Evolutionary conservation across 108 stramenopile species (phyloP).

Genomic region (Discostella stelligeroides): DNA sequence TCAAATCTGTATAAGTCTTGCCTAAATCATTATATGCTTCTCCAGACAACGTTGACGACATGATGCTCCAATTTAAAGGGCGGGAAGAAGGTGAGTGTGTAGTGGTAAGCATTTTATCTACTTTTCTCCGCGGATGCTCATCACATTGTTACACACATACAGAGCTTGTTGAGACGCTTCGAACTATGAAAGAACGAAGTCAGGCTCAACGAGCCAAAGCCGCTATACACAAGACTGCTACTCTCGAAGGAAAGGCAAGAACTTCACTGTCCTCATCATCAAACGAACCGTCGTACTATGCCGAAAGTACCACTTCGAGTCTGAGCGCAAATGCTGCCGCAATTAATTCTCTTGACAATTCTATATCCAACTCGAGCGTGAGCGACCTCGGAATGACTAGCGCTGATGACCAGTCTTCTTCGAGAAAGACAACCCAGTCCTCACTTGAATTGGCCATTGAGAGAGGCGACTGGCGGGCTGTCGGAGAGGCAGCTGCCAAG

Average conservation of each 20-base stretch:
- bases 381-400: slow-evolving; percentile 22
- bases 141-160: neutral
- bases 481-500: slow-evolving; percentile 75
- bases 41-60: slow-evolving; percentile 66
- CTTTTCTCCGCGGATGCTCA: neutral
- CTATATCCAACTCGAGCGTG: slow-evolving; percentile 12
- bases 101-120: neutral
- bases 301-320: slow-evolving; percentile 12
- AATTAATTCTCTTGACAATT: neutral
- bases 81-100: slow-evolving; percentile 47
- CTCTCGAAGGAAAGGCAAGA: slow-evolving; percentile 37
- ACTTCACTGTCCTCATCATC: slow-evolving; percentile 14
- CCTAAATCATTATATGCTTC: neutral
- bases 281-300: slow-evolving; percentile 7
- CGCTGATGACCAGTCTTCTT: slow-evolving; percentile 3
- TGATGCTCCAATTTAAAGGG: slow-evolving; percentile 71
- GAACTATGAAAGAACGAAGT: slow-evolving; percentile 68
- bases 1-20: neutral
- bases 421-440: slow-evolving; percentile 17
- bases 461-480: slow-evolving; percentile 88
- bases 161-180: slow-evolving; percentile 61
- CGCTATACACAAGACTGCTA: slow-evolving; percentile 55
- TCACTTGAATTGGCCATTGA: slow-evolving; percentile 66
- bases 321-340: slow-evolving; percentile 14
- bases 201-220: slow-evolving; percentile 60